Base-by-base conservation (phyloP, 1,284 basidiomycete species). In the Fomes fomentarius region DNA sequence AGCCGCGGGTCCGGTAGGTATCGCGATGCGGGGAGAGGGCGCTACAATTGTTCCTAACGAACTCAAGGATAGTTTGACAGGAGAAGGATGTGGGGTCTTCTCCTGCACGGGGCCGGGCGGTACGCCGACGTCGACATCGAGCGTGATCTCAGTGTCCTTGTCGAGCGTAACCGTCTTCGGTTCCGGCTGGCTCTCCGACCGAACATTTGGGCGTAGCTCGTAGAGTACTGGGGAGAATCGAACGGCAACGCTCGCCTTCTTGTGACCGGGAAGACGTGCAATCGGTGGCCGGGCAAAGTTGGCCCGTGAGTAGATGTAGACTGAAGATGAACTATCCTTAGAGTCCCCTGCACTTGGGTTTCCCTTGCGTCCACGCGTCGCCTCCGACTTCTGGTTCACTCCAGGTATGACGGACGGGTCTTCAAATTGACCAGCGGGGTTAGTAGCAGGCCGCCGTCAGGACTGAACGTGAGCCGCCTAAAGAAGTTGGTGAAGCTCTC, bases 361-460 rank as follows among this genome's bases (percentile, higher is more conserved):
- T 8, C 77, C 74, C 56, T 82, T 86, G 50, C 83, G 73, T 30
- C 85, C 82, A 56, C 84, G 76, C 14, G 74, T 64, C 4, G 82
- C 75, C 2, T 77, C 68, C 47, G 53, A 48, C 26, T 67, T 61
- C 26, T 71, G 71, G 3, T 74, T 69, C 0, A 73, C 51, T 52
- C 71, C 71, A 45, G 81, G 72, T 52, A 82, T 64, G 53, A 87
- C 80, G 38, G 88, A 81, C 12, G 92, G 91, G 70, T 96, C 94
- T 68, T 97, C 94, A 66, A 97, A 98, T 67, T 97, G 91, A 1
- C 97, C 96, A 1, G 96, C 96, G 97, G 96, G 0, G 97, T 98
- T 61, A 98, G 78, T 19, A 99, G 80, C 44, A 99, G 76, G 9
- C 87, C 92, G 1, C 97, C 96, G 69, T 99, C 96, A 1, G 96